Percentiles rank a stretch among this genome's conserved stretches.
These are phyloP conservation scores for Paulownia fortunei DNA, from an alignment of 257 asterid species.

Conservation along the genomic window DNA sequence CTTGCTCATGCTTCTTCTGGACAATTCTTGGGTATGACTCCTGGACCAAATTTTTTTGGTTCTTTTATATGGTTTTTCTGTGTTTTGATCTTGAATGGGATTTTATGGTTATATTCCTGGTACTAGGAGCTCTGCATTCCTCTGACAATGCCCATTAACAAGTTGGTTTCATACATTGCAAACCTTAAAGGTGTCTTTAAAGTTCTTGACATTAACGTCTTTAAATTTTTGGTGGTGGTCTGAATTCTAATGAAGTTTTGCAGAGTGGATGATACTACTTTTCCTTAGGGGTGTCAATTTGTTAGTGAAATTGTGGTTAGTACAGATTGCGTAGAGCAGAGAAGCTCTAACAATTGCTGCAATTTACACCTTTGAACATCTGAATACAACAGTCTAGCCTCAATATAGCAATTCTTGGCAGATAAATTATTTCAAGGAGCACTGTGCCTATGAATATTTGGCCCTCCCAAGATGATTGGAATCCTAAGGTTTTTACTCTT, in stretches of 20 bases:
- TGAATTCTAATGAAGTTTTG: neutral
- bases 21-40: constrained; percentile 58
- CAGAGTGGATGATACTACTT: neutral
- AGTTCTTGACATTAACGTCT: neutral
- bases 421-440: neutral
- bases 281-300: neutral
- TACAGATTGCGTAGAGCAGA: neutral
- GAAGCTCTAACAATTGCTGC: neutral
- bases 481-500: neutral
- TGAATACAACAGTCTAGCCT: neutral
- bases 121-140: neutral
- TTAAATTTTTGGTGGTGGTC: neutral
- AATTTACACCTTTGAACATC: neutral
- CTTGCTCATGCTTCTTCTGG: constrained; percentile 90
- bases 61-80: neutral
- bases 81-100: neutral
- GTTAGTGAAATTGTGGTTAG: neutral
- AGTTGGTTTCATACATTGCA: neutral
- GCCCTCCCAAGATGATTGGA: neutral
- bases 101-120: neutral
- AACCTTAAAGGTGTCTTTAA: neutral
- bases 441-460: neutral
- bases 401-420: neutral
- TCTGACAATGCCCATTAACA: neutral
- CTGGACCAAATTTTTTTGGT: neutral